Percentiles rank a stretch among this genome's conserved stretches.
These are phyloP conservation scores for Pugionium cornutum DNA, from an alignment of 345 rosid species.

Conservation along the genomic window DNA sequence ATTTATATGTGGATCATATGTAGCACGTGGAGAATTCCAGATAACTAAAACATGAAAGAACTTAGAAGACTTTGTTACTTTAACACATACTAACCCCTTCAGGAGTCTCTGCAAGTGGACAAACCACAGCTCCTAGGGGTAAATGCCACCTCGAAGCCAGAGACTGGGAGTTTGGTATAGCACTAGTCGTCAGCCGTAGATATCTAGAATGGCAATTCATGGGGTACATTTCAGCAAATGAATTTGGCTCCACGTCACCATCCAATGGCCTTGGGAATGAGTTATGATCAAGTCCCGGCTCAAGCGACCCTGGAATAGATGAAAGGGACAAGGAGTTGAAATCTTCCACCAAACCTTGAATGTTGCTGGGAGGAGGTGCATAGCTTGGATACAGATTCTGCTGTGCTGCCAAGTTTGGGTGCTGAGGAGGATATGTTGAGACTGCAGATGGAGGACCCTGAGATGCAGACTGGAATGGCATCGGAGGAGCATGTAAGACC, in stretches of 20 bases:
- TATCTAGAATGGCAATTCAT: constrained; percentile 85
- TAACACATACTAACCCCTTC: constrained; percentile 68
- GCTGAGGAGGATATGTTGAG: constrained; percentile 53
- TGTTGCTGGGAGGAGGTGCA: constrained; percentile 65
- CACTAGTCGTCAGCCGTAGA: constrained; percentile 80
- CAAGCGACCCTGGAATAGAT: constrained; percentile 77
- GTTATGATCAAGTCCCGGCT: constrained; percentile 74
- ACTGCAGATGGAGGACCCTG: constrained; percentile 54
- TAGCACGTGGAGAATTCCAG: constrained; percentile 10
- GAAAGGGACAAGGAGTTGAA: constrained; percentile 77
- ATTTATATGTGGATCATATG: constrained; percentile 16
- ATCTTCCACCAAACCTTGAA: constrained; percentile 81
- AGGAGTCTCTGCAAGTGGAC: constrained; percentile 97
- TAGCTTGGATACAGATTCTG: constrained; percentile 60
- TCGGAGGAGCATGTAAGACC: constrained; percentile 50
- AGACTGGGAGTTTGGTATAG: constrained; percentile 89
- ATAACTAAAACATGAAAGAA: constrained; percentile 10
- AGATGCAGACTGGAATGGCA: constrained; percentile 53
- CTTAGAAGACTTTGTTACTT: constrained; percentile 4
- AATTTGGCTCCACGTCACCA: constrained; percentile 81
- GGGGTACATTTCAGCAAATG: constrained; percentile 60
- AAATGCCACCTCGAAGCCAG: constrained; percentile 96
- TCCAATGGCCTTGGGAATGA: constrained; percentile 94
- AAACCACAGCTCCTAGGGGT: constrained; percentile 96
- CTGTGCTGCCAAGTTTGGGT: constrained; percentile 34